A percentile compares a stretch with the other conserved stretches of the same genome.
Conservation (phyloP, 768 basidiomycete genomes). For the Lentinula aciculospora region DNA sequence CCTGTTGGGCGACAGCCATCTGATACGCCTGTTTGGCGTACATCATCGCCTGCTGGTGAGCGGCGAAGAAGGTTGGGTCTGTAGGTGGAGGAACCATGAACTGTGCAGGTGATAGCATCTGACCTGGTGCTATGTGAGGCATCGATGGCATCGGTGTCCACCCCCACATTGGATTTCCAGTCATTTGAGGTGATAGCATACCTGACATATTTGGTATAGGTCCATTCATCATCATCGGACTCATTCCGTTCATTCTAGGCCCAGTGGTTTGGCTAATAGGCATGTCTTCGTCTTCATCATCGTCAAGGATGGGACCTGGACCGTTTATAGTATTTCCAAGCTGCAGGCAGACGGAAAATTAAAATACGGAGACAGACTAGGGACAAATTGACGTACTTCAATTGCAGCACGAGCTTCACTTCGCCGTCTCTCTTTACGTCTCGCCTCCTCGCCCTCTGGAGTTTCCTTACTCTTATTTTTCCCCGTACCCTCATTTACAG, state of each 20-base stretch:
- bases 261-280: slow-evolving; percentile 37
- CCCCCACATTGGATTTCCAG: slow-evolving; percentile 14
- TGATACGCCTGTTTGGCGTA: slow-evolving; percentile 87
- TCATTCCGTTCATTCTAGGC: slow-evolving; percentile 34
- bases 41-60: slow-evolving; percentile 87
- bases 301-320: slow-evolving; percentile 52
- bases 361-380: slow-evolving; percentile 1
- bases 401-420: slow-evolving; percentile 84
- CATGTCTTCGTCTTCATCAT: slow-evolving; percentile 46
- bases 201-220: slow-evolving; percentile 19
- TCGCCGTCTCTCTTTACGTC: slow-evolving; percentile 68
- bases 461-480: slow-evolving; percentile 31
- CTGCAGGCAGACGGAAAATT: slow-evolving; percentile 30
- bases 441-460: slow-evolving; percentile 40
- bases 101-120: slow-evolving; percentile 33
- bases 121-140: slow-evolving; percentile 22
- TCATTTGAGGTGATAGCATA: slow-evolving; percentile 6
- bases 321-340: slow-evolving; percentile 88
- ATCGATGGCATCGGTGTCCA: slow-evolving; percentile 14
- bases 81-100: slow-evolving; percentile 39
- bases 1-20: slow-evolving; percentile 86
- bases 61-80: slow-evolving; percentile 58
- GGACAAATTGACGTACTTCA: slow-evolving; percentile 50
- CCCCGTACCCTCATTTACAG: slow-evolving; percentile 11
- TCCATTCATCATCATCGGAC: slow-evolving; percentile 40